Conservation (phyloP, 345 rosid genomes). For the Ceriops tagal region DNA sequence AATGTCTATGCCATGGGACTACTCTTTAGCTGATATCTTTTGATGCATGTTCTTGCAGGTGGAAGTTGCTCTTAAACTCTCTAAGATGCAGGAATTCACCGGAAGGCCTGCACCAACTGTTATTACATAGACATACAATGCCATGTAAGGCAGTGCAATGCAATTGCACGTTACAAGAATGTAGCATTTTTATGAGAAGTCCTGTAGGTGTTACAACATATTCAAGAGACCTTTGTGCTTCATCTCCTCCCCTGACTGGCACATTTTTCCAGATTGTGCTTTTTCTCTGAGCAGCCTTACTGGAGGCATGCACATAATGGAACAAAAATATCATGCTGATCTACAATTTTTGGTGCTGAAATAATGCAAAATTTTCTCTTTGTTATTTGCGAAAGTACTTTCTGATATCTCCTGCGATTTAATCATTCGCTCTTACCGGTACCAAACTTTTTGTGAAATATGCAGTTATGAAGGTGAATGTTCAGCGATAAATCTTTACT, state of each 20-base stretch:
- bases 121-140: constrained; percentile 49
- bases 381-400: neutral
- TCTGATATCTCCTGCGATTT: too few relatives aligned
- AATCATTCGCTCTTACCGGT: too few relatives aligned
- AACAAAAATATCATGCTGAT: neutral
- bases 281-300: neutral
- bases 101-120: constrained; percentile 96
- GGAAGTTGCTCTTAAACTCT: constrained; percentile 84
- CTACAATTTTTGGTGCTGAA: constrained; percentile 13
- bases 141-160: neutral
- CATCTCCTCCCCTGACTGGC: neutral
- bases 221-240: neutral
- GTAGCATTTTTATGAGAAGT: neutral
- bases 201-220: neutral
- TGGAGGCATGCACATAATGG: neutral
- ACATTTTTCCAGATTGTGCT: constrained; percentile 3
- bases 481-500: too few relatives aligned
- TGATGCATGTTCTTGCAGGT: constrained; percentile 48
- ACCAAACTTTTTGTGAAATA: too few relatives aligned
- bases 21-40: constrained; percentile 10
- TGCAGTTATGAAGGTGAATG: too few relatives aligned
- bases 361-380: neutral
- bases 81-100: constrained; percentile 88
- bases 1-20: neutral
- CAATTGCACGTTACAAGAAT: neutral